Evolutionary conservation across 495 filamentous ascomycete species (phyloP).

Genomic region (Coniosporium apollinis): DNA sequence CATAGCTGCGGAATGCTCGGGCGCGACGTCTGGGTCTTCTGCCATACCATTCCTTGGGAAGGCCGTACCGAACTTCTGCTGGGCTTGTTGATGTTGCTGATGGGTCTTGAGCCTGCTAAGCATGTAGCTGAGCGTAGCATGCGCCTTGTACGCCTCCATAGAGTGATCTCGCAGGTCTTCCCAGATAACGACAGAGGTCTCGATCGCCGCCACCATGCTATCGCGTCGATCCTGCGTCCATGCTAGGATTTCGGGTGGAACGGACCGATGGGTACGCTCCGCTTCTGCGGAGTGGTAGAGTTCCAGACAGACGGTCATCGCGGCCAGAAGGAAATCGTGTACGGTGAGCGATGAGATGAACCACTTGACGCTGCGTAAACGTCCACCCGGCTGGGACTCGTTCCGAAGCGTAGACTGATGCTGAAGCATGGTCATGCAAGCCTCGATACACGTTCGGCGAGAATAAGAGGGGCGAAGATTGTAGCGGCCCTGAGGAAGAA

Average conservation of each 20-base stretch:
- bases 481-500: slow-evolving; percentile 49
- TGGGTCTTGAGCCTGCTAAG: slow-evolving; percentile 49
- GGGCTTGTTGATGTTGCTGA: slow-evolving; percentile 16
- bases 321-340: slow-evolving; percentile 69
- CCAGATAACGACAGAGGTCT: slow-evolving; percentile 63
- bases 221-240: slow-evolving; percentile 55
- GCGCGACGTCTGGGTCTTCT: slow-evolving; percentile 27
- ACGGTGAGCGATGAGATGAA: slow-evolving; percentile 65
- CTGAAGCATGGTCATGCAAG: slow-evolving; percentile 56
- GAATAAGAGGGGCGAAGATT: slow-evolving; percentile 68
- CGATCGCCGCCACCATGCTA: slow-evolving; percentile 59
- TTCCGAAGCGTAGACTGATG: slow-evolving; percentile 61
- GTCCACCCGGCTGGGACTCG: slow-evolving; percentile 57
- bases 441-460: slow-evolving; percentile 62
- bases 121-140: slow-evolving; percentile 61
- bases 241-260: slow-evolving; percentile 38
- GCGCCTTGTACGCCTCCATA: slow-evolving; percentile 82
- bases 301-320: slow-evolving; percentile 77
- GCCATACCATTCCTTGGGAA: slow-evolving; percentile 17
- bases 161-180: slow-evolving; percentile 52
- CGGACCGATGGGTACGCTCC: slow-evolving; percentile 20
- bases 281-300: slow-evolving; percentile 35
- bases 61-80: slow-evolving; percentile 1
- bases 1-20: slow-evolving; percentile 57
- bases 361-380: slow-evolving; percentile 53